Evolutionary conservation across 164 flowering plant genomes (phyloP), one percentile per base, ranked within the genome.

Genomic region (Echeveria elegans): DNA sequence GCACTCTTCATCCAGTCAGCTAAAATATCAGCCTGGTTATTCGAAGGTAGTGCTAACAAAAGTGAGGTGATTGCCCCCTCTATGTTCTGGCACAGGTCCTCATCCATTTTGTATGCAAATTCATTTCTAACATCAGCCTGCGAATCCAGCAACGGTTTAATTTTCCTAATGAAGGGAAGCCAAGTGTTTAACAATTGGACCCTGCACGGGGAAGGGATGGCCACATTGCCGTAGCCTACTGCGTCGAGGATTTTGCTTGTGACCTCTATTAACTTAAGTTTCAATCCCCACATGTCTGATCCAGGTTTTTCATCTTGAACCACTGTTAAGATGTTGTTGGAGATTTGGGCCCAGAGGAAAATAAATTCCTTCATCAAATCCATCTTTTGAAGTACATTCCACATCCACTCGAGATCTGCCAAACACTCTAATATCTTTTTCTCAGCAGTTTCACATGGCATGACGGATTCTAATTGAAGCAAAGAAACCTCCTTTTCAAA

Each of bases 181-280:
- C 98, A 93, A 18, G 73, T 66, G 70, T 82, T 86, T n/a, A 93
- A 68, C 69, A 93, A 58, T 41, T 72, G 70, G 19, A 83, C 79
- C 28, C 97, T 77, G 48, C 69, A 29, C 29, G 77, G 72, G 0
- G 97, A 65, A 8, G 90, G 88, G 64, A 86, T 70, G 64, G 89
- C 82, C 69, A 90, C 98, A 72, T 67, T 87, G 1, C 98, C 98
- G 66, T 87, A 90, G 0, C 96, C 96, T 11, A 93, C 90, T 5
- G 92, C 90, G 47, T 93, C 98, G 75, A 93, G 77, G 2, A 85
- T 88, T 78, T 88, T 93, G 28, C 77, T 82, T 0, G 85, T 71
- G 5, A 89, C 62, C 71, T 85, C 96, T 48, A 85, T 74, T 37
- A 93, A 70, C 79, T 88, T 90, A 23, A 79, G 23, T 74, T 87